phyloP scores from a whole-genome alignment of 2,329 filamentous ascomycete species.

The Botrytis tulipae region DNA sequence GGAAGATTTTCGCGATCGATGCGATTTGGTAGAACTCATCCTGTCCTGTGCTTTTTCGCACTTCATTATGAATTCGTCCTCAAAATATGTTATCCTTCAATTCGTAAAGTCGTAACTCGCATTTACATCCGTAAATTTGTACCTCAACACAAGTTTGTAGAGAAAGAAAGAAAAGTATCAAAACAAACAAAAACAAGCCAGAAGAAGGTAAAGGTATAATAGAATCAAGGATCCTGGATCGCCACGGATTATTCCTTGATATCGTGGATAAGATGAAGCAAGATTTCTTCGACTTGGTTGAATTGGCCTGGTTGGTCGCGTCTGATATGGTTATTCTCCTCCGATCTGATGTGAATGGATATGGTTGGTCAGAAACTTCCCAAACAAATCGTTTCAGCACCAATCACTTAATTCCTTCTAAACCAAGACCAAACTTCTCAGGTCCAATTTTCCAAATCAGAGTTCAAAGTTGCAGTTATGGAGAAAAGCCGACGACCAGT shows the following conservation, averaged over 20 bases:
- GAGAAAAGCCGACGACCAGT: background rate
- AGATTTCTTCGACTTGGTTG: background rate
- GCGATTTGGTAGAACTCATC: constrained; percentile 23
- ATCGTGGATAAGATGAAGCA: constrained; percentile 8
- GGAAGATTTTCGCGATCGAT: constrained; percentile 21
- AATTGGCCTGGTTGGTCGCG: background rate
- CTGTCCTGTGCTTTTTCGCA: background rate
- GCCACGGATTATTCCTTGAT: constrained; percentile 15
- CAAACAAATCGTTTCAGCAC: background rate
- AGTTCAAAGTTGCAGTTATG: background rate
- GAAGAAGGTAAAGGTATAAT: background rate
- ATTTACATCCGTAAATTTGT: background rate
- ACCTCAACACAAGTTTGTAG: background rate
- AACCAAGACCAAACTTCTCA: constrained; percentile 10
- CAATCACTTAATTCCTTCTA: background rate
- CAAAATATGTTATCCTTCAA: background rate
- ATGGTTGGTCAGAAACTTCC: background rate
- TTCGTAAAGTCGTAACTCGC: background rate
- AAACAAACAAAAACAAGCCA: background rate
- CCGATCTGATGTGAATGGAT: constrained; percentile 1
- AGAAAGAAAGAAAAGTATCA: background rate
- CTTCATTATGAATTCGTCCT: background rate
- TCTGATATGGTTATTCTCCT: background rate
- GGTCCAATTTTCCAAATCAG: background rate
- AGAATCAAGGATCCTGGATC: background rate